phyloP scores from a whole-genome alignment of 129 eudicot species.

The Tagetes patula region DNA sequence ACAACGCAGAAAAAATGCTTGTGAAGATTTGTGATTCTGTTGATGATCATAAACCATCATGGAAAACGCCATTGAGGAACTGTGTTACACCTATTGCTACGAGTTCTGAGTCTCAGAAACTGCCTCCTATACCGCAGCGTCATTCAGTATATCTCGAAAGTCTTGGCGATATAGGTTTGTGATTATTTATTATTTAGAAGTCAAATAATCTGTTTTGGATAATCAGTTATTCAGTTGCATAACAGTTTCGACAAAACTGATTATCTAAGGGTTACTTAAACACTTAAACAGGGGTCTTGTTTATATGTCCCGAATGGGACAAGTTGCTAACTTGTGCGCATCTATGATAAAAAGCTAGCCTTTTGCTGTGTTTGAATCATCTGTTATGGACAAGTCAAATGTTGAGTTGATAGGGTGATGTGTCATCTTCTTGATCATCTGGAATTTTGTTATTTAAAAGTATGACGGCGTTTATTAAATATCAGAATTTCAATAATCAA shows the following conservation, averaged over 20 bases:
- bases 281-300: background rate
- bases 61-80: conserved; percentile 79
- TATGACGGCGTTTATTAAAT: background rate
- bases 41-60: conserved; percentile 58
- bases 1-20: conserved; percentile 61
- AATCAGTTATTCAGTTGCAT: background rate
- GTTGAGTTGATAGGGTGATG: background rate
- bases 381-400: background rate
- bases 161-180: conserved; percentile 69
- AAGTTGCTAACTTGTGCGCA: background rate
- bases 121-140: conserved; percentile 91
- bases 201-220: conserved; percentile 4
- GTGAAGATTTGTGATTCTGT: conserved; percentile 62
- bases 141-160: conserved; percentile 65
- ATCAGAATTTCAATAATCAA: background rate
- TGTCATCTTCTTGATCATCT: background rate
- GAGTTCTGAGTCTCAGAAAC: conserved; percentile 47
- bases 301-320: background rate
- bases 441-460: background rate
- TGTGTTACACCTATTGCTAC: conserved; percentile 44
- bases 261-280: background rate
- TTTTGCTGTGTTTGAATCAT: background rate
- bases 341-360: background rate
- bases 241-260: background rate
- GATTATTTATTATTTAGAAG: background rate